Evolutionary conservation across 768 basidiomycete species (phyloP).

Genomic region (Serendipita indica): DNA sequence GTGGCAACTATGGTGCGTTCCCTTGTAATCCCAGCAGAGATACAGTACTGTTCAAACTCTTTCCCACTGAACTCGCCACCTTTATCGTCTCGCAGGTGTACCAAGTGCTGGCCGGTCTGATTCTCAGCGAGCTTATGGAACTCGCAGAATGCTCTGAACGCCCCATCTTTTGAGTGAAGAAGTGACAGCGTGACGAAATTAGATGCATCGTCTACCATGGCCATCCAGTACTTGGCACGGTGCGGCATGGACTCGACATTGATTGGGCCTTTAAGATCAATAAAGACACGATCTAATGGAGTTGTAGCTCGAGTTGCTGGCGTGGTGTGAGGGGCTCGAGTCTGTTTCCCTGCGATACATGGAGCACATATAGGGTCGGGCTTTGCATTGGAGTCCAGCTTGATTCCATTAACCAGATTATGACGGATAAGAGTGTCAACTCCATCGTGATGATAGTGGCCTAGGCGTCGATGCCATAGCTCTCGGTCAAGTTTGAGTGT

Average conservation of each 20-base stretch:
- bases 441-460: constrained; percentile 19
- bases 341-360: constrained; percentile 30
- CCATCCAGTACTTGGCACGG: constrained; percentile 6
- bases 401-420: constrained; percentile 20
- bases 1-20: constrained; percentile 2
- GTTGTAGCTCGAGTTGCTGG: constrained; percentile 10
- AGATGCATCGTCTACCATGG: constrained; percentile 4
- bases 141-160: background rate
- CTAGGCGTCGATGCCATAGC: constrained; percentile 23
- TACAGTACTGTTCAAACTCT: background rate
- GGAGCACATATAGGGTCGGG: constrained; percentile 23
- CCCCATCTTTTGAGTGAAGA: background rate
- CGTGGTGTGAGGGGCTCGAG: constrained; percentile 15
- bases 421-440: constrained; percentile 14
- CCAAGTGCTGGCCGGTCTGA: background rate
- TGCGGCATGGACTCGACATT: background rate
- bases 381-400: constrained; percentile 14
- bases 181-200: background rate
- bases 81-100: constrained; percentile 4
- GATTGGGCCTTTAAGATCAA: constrained; percentile 23
- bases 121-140: background rate
- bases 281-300: constrained; percentile 19
- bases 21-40: background rate
- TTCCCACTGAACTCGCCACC: constrained; percentile 2
- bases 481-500: constrained; percentile 19